Percentiles rank a stretch among this genome's conserved stretches.
Conservation (phyloP, 2,329 filamentous ascomycete species). For the Colletotrichum filicis region DNA sequence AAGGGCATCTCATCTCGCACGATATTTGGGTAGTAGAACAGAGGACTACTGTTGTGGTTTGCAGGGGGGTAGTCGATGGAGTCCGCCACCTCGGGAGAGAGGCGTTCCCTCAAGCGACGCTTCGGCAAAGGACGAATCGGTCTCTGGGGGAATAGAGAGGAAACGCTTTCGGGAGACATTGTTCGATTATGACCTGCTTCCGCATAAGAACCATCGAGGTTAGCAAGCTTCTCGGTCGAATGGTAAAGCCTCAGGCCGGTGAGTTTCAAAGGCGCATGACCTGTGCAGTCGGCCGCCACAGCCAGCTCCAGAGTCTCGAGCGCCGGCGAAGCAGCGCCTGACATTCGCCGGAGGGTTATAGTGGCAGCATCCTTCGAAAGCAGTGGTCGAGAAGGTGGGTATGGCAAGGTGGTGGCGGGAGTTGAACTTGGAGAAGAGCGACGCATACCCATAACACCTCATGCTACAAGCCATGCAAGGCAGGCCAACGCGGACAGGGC, state of each 20-base stretch:
- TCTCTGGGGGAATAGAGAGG: constrained; percentile 86
- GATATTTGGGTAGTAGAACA: constrained; percentile 76
- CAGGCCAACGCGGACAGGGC: constrained; percentile 10
- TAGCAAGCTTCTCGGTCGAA: constrained; percentile 19
- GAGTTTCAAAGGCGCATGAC: constrained; percentile 5
- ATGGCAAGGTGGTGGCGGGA: constrained; percentile 44
- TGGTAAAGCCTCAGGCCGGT: constrained; percentile 5
- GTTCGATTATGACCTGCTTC: constrained; percentile 57
- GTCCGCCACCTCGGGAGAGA: constrained; percentile 86
- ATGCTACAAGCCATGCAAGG: constrained; percentile 37
- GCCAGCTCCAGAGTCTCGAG: constrained; percentile 6
- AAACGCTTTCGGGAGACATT: constrained; percentile 80
- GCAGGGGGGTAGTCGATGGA: constrained; percentile 85
- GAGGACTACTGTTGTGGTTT: constrained; percentile 74
- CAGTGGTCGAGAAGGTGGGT: constrained; percentile 2
- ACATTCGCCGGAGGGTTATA: not conserved
- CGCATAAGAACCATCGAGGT: constrained; percentile 29
- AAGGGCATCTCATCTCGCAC: constrained; percentile 37
- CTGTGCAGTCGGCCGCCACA: constrained; percentile 18
- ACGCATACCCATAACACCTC: constrained; percentile 57
- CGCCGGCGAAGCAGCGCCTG: not conserved
- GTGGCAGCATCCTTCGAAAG: not conserved
- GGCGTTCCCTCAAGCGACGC: constrained; percentile 85
- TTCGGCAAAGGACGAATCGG: constrained; percentile 94
- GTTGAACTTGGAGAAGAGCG: constrained; percentile 37